Evolutionary conservation across 2,329 filamentous ascomycete species (phyloP), one percentile per base, ranked within the genome.

Genomic region (Pestalotiopsis sp.): DNA sequence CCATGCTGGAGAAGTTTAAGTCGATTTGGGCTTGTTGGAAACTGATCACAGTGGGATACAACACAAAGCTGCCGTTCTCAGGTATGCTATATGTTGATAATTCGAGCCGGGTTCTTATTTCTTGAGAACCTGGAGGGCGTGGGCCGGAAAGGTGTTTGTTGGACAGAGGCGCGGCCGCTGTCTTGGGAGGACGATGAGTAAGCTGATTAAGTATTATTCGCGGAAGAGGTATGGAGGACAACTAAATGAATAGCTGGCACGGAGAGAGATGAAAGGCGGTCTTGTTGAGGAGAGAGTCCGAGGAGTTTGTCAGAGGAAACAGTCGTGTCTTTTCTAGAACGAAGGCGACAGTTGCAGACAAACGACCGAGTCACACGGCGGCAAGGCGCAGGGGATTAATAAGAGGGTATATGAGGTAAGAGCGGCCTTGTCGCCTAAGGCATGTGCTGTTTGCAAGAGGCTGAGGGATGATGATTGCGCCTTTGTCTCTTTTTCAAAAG

Each of bases 1-100:
- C 73, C 77, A 78, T 78, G 68, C 12, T 56, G 41, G 23, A 38
- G 38, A 25, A 9, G 36, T 27, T 49, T 5, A 11, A 52, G 39
- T 12, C 17, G 20, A 13, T 20, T 5, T 14, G 13, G n/a, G 13
- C 13, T 6, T 62, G 36, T 36, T 31, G 57, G 23, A 38, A 58
- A 14, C 9, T 31, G 61, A 14, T 57, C 6, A n/a, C 13, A 6
- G 17, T n/a, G n/a, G 52, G 58, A 2, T 38, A 31, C 65, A 67
- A 52, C 45, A 52, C 4, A 52, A n/a, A 67, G 65, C 65, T 25
- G 23, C 59, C 65, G 63, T 61, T 62, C 58, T 49, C 66, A 67
- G 66, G 58, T 56, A 25, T 38, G 41, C 66, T 56, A 56, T 67
- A 67, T 52, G 23, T 17, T 56, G 17, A 3, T 62, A 12, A 20